These are phyloP conservation scores for Neurospora africana DNA, from an alignment of 495 filamentous ascomycete genomes.

Conservation along the genomic window DNA sequence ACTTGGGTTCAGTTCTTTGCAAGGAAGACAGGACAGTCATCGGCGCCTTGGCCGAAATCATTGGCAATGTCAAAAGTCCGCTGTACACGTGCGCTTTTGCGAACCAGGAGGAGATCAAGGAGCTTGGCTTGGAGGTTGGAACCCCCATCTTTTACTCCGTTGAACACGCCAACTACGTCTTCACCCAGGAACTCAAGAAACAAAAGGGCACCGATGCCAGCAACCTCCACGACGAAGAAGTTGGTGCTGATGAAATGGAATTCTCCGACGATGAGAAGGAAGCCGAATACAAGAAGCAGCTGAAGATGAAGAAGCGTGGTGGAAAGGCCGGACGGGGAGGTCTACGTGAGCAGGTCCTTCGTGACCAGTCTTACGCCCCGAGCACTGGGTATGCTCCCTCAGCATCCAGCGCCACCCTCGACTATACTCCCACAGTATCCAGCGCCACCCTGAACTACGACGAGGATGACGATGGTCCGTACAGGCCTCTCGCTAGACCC, in stretches of 20 bases:
- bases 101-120: slow-evolving; percentile 52
- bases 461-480: slow-evolving; percentile 57
- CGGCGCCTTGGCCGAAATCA: slow-evolving; percentile 67
- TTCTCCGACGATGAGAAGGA: slow-evolving; percentile 96
- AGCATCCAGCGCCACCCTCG: slow-evolving; percentile 23
- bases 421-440: slow-evolving; percentile 4
- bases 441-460: slow-evolving; percentile 34
- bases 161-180: slow-evolving; percentile 64
- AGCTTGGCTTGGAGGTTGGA: slow-evolving; percentile 52
- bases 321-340: slow-evolving; percentile 22
- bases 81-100: slow-evolving; percentile 68
- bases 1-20: slow-evolving; percentile 73
- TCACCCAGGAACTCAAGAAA: slow-evolving; percentile 66
- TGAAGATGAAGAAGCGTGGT: slow-evolving; percentile 52
- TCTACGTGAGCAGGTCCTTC: slow-evolving; percentile 6
- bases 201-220: slow-evolving; percentile 84
- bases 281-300: slow-evolving; percentile 58
- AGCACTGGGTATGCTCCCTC: not conserved
- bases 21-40: slow-evolving; percentile 63
- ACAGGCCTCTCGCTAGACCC: slow-evolving; percentile 59
- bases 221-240: slow-evolving; percentile 87
- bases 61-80: slow-evolving; percentile 75
- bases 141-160: slow-evolving; percentile 67
- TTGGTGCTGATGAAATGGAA: slow-evolving; percentile 74
- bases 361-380: not conserved